A percentile compares a stretch with the other conserved stretches of the same genome.
phyloP scores from a whole-genome alignment of 192 early-diverging fungal species.

The Pilaira anomala region DNA sequence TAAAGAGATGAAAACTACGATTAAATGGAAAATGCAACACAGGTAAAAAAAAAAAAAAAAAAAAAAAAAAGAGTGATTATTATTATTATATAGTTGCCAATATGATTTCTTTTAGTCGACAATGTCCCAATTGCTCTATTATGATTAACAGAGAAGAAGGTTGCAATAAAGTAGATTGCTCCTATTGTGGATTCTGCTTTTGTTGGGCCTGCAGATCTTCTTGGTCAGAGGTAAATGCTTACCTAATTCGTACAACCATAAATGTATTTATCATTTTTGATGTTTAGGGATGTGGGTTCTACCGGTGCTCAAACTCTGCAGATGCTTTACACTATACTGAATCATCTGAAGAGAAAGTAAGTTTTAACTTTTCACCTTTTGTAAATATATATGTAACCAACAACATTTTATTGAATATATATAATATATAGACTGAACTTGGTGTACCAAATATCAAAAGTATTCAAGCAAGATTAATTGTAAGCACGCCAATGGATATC shows the following conservation, averaged over 20 bases:
- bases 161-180: conserved; percentile 66
- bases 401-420: background rate
- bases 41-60: background rate
- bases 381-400: background rate
- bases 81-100: background rate
- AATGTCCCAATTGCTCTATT: conserved; percentile 60
- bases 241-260: background rate
- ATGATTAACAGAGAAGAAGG: conserved; percentile 65
- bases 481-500: too few species aligned
- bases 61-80: too few species aligned
- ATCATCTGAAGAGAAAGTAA: background rate
- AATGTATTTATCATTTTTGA: background rate
- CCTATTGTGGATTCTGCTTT: conserved; percentile 58
- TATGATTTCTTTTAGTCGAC: conserved; percentile 31
- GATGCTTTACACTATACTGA: background rate
- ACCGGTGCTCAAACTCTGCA: conserved; percentile 35
- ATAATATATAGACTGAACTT: conserved; percentile 16
- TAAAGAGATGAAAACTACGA: background rate
- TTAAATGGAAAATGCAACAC: background rate
- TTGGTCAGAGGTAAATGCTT: conserved; percentile 46
- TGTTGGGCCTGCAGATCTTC: conserved; percentile 58
- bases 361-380: background rate
- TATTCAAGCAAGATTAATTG: conserved; percentile 1
- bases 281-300: conserved; percentile 55
- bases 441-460: conserved; percentile 5